Conservation (phyloP, 805 yeast species). For the Starmerella potacharoeniae region DNA sequence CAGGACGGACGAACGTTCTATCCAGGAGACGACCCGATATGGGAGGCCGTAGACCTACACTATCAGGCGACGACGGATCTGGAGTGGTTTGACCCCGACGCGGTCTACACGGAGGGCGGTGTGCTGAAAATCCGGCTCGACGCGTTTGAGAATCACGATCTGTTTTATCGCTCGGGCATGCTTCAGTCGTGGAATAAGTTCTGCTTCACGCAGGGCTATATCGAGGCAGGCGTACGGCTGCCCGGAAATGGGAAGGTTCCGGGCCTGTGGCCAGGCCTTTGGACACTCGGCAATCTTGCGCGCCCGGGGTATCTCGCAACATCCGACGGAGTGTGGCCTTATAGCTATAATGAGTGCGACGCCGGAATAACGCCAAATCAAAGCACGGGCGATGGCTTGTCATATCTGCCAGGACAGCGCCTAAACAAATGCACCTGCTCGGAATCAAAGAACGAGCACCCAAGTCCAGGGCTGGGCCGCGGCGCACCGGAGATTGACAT, state of each 20-base stretch:
- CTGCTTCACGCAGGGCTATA: slow-evolving; percentile 73
- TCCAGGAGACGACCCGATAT: slow-evolving; percentile 83
- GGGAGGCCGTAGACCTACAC: slow-evolving; percentile 72
- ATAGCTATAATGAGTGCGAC: slow-evolving; percentile 75
- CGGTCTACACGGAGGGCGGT: slow-evolving; percentile 66
- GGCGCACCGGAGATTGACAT: slow-evolving; percentile 95
- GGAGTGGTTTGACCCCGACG: slow-evolving; percentile 95
- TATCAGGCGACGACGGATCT: slow-evolving; percentile 81
- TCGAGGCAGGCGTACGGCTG: slow-evolving; percentile 64
- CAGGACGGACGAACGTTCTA: slow-evolving; percentile 83
- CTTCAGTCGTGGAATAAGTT: slow-evolving; percentile 83
- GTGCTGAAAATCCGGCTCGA: slow-evolving; percentile 60
- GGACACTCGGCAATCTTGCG: slow-evolving; percentile 89
- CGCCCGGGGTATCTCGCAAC: slow-evolving; percentile 82
- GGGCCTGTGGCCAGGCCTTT: slow-evolving; percentile 92
- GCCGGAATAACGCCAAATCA: slow-evolving; percentile 93
- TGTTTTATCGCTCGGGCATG: slow-evolving; percentile 84
- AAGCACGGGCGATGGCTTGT: slow-evolving; percentile 78
- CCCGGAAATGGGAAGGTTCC: slow-evolving; percentile 69
- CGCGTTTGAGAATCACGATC: slow-evolving; percentile 65
- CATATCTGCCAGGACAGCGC: slow-evolving; percentile 75
- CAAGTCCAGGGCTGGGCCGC: slow-evolving; percentile 75
- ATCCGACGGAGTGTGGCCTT: slow-evolving; percentile 93
- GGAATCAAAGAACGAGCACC: slow-evolving; percentile 61
- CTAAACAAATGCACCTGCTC: slow-evolving; percentile 64